Evolutionary conservation across 2,329 filamentous ascomycete genomes (phyloP).

Genomic region (Penicillium oxalicum): DNA sequence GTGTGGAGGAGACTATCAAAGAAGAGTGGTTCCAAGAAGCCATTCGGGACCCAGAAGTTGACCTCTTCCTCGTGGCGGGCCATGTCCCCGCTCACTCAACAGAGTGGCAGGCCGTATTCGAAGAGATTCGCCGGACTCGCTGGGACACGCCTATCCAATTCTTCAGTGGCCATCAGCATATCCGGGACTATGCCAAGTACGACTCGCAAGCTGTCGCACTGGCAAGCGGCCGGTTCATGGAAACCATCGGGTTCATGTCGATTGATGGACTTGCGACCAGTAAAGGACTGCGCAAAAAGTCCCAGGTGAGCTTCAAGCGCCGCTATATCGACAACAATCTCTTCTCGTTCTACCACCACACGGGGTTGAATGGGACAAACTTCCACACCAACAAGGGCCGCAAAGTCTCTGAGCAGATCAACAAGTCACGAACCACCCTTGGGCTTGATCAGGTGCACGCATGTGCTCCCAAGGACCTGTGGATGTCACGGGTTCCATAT

Average conservation of each 20-base stretch:
- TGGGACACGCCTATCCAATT: constrained; percentile 83
- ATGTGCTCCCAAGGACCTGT: constrained; percentile 75
- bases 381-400: constrained; percentile 72
- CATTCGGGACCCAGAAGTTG: constrained; percentile 69
- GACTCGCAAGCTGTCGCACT: constrained; percentile 73
- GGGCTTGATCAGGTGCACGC: constrained; percentile 68
- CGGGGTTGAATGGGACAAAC: constrained; percentile 60
- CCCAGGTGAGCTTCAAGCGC: constrained; percentile 58
- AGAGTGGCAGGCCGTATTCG: constrained; percentile 73
- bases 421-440: constrained; percentile 62
- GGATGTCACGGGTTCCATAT: constrained; percentile 74
- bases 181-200: constrained; percentile 75
- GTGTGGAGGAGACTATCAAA: constrained; percentile 71
- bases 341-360: constrained; percentile 75
- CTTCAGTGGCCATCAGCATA: constrained; percentile 85
- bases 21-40: constrained; percentile 85
- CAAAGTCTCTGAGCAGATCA: constrained; percentile 65
- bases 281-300: constrained; percentile 23
- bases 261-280: constrained; percentile 58
- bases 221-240: constrained; percentile 86
- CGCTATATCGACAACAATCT: constrained; percentile 94
- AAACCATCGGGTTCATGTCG: constrained; percentile 91
- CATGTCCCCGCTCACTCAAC: constrained; percentile 77
- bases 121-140: constrained; percentile 67
- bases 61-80: constrained; percentile 79